Base-by-base conservation (phyloP, 306 rosid species). In the Hippophae rhamnoides region DNA sequence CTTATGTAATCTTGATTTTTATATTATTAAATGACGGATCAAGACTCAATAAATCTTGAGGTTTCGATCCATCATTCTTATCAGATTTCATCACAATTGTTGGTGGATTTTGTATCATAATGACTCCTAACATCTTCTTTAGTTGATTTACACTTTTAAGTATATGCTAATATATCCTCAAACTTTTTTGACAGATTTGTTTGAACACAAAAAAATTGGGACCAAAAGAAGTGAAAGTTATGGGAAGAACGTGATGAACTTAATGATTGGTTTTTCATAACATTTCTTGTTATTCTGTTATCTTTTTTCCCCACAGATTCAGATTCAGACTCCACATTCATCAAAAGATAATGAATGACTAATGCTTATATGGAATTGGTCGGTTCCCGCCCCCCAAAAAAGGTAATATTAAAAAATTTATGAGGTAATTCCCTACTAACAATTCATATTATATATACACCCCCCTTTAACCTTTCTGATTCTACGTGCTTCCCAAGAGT, bases 231-330 rank as follows among this genome's bases (percentile, higher is more conserved):
- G 60, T 61, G 81, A 73, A 72, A 68, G 81, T 81, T 69, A 75
- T 81, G 88, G 84, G 85, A 72, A 70, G 87, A 82, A 78, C 93
- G 76, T 80, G 89, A 72, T 81, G 72, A 72, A 72, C 60, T 18
- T 18, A 18, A 18, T 18, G 23, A 18, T 61, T 68, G 69, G 74
- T 63, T 18, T 18, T 18, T 13, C 58, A 9, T 63, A 38, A 9
- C 69, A 65, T 54, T 73, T 76, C 68, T 64, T 51, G 60, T 82
- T 69, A 57, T 82, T 75, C 80, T 60, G 53, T 79, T 18, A 62
- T 54, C 65, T 79, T 60, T 72, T 79, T 75, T 70, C 61, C 74
- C 62, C 68, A 76, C 23, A 18, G 23, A 59, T 70, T 74, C 73
- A 75, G 64, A 70, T 69, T 74, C 87, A 69, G 61, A 64, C 72